Base-by-base conservation (phyloP, 2,329 filamentous ascomycete species). In the Beauveria australis region DNA sequence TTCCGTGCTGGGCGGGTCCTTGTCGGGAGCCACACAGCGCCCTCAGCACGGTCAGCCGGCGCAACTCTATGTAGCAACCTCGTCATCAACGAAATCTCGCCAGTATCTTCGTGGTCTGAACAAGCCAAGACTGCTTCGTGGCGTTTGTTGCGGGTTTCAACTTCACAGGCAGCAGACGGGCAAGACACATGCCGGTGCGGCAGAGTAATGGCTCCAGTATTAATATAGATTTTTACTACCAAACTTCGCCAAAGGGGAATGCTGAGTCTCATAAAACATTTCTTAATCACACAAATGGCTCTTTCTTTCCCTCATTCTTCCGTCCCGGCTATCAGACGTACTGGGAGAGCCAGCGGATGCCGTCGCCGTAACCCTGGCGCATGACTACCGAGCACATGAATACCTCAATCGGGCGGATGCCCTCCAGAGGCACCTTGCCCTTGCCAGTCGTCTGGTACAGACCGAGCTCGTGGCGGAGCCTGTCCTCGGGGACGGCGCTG, bases 341-440 rank as follows among this genome's bases (percentile, higher is more conserved):
- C 81, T 95, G 91, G 61, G 90, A 91, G 76, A 96, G 76, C 92
- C 91, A 96, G 79, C 91, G 86, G 76, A 96, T 93, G 69, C 84
- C 92, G 69, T 96, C 92, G 59, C 91, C 91, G 75, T 96, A 96
- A 66, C 89, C 94, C 81, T 97, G 93, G 76, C 93, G 86, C 91
- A 97, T 96, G 64, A 97, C 93, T 67, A 97, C 92, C 70, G 91
- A 96, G 84, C 92, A 97, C 94, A 99, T 96, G 78, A 97, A 97
- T 65, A 97, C 85, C 83, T 99, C 94, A 71, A 99, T 93, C 26
- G 92, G 91, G 69, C 92, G 83, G 76, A 96, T 96, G 40, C 91
- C 91, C 80, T 96, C 92, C 67, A 94, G 81, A 65, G 89, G 90
- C 64, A 95, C 88, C 83, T 95, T 96, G 76, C 92, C 92, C 84